A percentile compares a stretch with the other conserved stretches of the same genome.
These are phyloP conservation scores for Hypoxylon fragiforme DNA, from an alignment of 495 filamentous ascomycete genomes.

Conservation along the genomic window DNA sequence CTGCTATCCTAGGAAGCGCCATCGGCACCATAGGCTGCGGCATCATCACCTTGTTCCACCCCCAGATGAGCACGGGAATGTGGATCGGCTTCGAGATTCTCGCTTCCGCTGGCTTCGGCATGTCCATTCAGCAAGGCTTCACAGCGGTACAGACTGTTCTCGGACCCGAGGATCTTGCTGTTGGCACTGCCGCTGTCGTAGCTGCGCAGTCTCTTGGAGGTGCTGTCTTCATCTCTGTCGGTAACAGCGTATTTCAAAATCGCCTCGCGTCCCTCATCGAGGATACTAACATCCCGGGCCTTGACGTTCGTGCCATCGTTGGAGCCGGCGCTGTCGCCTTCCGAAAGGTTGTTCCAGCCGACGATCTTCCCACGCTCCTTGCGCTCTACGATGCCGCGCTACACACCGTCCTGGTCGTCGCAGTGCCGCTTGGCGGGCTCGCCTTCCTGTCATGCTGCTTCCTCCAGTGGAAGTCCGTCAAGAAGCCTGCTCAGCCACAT, in stretches of 20 bases:
- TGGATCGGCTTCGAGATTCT: constrained; percentile 70
- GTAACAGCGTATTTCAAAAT: constrained; percentile 47
- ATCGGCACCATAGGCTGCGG: constrained; percentile 66
- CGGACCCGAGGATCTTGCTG: constrained; percentile 51
- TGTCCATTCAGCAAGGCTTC: constrained; percentile 60
- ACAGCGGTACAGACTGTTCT: constrained; percentile 60
- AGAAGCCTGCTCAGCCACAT: constrained; percentile 29
- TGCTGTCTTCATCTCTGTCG: constrained; percentile 61
- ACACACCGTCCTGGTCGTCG: constrained; percentile 34
- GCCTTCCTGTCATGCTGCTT: constrained; percentile 46
- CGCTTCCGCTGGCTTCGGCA: constrained; percentile 62
- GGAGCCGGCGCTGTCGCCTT: constrained; percentile 56
- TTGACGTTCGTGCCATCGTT: constrained; percentile 39
- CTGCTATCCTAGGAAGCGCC: constrained; percentile 61
- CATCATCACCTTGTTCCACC: constrained; percentile 60
- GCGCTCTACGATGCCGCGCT: constrained; percentile 40
- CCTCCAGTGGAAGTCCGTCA: constrained; percentile 57
- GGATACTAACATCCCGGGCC: constrained; percentile 23
- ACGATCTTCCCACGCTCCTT: constrained; percentile 36
- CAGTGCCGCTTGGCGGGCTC: constrained; percentile 41
- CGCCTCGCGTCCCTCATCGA: constrained; percentile 13
- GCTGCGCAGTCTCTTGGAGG: constrained; percentile 62
- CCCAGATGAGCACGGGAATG: constrained; percentile 33
- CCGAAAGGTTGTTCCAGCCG: constrained; percentile 35
- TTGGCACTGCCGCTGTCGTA: constrained; percentile 59